A percentile compares a stretch with the other conserved stretches of the same genome.
Evolutionary conservation across 345 rosid species (phyloP).

Genomic region (Melaleuca alternifolia): DNA sequence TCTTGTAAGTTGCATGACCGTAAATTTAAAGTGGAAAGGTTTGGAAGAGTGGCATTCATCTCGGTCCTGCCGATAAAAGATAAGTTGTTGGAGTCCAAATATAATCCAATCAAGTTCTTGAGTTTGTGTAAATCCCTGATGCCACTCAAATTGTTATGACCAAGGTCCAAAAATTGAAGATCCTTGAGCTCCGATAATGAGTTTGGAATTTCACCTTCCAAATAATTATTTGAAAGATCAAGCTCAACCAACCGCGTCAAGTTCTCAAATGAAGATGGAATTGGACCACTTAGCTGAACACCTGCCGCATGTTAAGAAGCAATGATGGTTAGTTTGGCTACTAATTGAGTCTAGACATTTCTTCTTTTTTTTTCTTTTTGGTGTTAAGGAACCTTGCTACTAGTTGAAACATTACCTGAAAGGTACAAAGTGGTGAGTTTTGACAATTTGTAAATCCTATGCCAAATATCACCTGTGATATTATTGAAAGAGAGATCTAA

Average conservation of each 20-base stretch:
- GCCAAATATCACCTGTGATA: background rate
- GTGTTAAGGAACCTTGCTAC: no score
- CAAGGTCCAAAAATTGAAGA: background rate
- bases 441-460: background rate
- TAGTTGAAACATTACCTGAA: background rate
- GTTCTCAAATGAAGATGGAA: background rate
- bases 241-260: no score
- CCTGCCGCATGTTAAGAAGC: background rate
- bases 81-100: no score
- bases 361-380: no score
- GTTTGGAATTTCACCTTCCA: background rate
- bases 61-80: no score
- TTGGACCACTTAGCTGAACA: background rate
- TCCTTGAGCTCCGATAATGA: background rate
- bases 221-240: fast-evolving
- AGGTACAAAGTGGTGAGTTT: background rate
- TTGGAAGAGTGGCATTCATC: no score
- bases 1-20: no score
- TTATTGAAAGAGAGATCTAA: fast-evolving
- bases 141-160: background rate
- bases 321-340: background rate
- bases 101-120: no score
- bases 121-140: no score
- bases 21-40: no score
- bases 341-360: no score